Evolutionary conservation across 345 rosid species (phyloP), one percentile per base, ranked within the genome.

Genomic region (Pugionium dolabratum): DNA sequence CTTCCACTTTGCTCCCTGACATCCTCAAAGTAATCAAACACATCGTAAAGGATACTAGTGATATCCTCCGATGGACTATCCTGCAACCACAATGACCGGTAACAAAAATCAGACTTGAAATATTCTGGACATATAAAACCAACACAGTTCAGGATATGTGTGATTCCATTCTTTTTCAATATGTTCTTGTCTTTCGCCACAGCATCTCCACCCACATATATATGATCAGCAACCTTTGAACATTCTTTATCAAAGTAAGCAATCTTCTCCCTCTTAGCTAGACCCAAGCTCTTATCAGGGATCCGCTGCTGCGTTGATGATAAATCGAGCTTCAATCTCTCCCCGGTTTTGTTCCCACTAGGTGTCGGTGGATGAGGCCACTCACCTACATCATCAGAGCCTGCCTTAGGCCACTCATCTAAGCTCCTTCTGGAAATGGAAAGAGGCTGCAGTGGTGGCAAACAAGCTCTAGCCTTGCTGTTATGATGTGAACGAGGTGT

Each of bases 21-120:
- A 76, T 95, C 97, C 78, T 95, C 99, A 72, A 95, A 95, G 77
- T 95, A 95, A 80, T 95, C 99, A 70, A 95, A 95, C 66, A 89
- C 99, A 66, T 95, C 99, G 54, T 95, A 95, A 9, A 95, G 82
- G 46, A 95, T 95, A 75, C 99, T 89, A 40, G 99, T 95, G 48
- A 95, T 95, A 70, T 95, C 99, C 87, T 95, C 99, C 0, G 97
- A 82, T 0, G 99, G 99, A 81, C 91, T 89, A 66, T 95, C 99
- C 76, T 87, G 97, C 83, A 95, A 79, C 99, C 99, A 95, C 79
- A 95, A 54, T 4, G 99, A 91, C 78, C 95, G 85, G 78, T 95
- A 95, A 33, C 85, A 79, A 74, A 91, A 91, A 49, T 91, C 96
- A 8, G 81, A 82, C 83, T 82, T 95, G 83, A 87, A 89, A 78